Base-by-base conservation (phyloP, 805 yeast genomes). In the Saccharomycopsis guyanensis region DNA sequence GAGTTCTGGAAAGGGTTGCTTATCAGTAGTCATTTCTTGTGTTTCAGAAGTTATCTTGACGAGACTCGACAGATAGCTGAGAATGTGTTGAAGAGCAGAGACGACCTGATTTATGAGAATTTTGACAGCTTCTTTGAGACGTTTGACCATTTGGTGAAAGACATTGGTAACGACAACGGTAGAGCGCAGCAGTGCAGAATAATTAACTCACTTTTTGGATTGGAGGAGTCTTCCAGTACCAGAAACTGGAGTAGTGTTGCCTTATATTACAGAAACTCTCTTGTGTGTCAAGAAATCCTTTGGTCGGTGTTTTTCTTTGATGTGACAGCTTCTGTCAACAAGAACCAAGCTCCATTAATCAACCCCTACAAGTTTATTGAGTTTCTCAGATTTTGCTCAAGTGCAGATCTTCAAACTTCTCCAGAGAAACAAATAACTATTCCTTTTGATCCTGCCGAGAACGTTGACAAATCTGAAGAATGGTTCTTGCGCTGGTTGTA, bases 401-500 rank as follows among this genome's bases (percentile, higher is more conserved):
- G n/a, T n/a, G n/a, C n/a, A n/a, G n/a, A 10, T 25, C 29, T 6
- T 10, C 29, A 25, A 25, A 25, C 6, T 10, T 25, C 10, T 10
- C 29, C 10, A 10, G 29, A 7, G 29, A 25, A 10, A n/a, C n/a
- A n/a, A n/a, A n/a, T n/a, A n/a, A n/a, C n/a, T n/a, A n/a, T n/a
- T n/a, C n/a, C n/a, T n/a, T 25, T 25, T 25, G 6, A 7, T 6
- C 29, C 29, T 7, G 10, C 29, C 29, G 10, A 25, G 6, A 25
- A 25, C 10, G 6, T 25, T 18, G 15, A 16, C n/a, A 18, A 20
- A 8, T 37, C 40, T 8, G 40, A 37, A 37, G 15, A 22, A 2
- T 37, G 40, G 40, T 37, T 37, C 15, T 37, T 37, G 24, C 22
- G 40, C 22, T 13, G 24, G 24, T n/a, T 37, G 12, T 37, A 20